Evolutionary conservation across 768 basidiomycete species (phyloP).

Genomic region (Gloeostereum incarnatum): DNA sequence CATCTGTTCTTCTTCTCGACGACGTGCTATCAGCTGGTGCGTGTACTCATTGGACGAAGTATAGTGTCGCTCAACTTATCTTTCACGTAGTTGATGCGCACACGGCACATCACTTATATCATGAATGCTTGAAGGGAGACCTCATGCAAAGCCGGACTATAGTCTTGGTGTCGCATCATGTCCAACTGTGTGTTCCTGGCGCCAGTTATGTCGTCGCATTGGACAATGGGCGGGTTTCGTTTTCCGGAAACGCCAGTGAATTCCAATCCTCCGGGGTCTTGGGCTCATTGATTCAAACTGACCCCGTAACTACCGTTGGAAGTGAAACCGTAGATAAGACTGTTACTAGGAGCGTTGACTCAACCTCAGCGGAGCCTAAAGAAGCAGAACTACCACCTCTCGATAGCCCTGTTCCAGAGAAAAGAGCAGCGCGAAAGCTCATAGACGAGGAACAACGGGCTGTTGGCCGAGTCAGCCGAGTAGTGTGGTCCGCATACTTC

Average conservation of each 20-base stretch:
- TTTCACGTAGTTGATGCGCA: constrained; percentile 85
- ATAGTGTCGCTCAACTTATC: not conserved
- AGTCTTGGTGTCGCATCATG: constrained; percentile 92
- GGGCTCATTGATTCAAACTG: constrained; percentile 61
- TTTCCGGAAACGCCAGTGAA: constrained; percentile 52
- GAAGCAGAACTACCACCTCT: too few relatives aligned
- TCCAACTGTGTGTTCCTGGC: constrained; percentile 76
- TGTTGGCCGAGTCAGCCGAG: constrained; percentile 55
- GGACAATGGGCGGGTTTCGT: constrained; percentile 74
- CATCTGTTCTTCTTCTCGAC: constrained; percentile 73
- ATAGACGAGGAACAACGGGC: constrained; percentile 81
- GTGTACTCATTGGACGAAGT: constrained; percentile 4
- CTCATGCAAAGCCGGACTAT: constrained; percentile 77
- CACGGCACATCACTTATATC: constrained; percentile 82
- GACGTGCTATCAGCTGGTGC: constrained; percentile 60
- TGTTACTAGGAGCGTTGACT: not conserved
- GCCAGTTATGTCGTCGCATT: constrained; percentile 79
- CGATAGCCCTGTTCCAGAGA: too few relatives aligned
- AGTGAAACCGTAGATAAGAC: constrained; percentile 24
- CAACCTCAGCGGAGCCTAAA: constrained; percentile 14
- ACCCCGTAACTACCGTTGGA: too few relatives aligned
- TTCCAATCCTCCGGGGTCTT: constrained; percentile 67
- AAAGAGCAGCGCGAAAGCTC: constrained; percentile 68
- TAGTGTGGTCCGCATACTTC: constrained; percentile 59
- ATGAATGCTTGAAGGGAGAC: constrained; percentile 76